phyloP scores from a whole-genome alignment of 768 basidiomycete genomes.

The Boletus vermiculosoides region DNA sequence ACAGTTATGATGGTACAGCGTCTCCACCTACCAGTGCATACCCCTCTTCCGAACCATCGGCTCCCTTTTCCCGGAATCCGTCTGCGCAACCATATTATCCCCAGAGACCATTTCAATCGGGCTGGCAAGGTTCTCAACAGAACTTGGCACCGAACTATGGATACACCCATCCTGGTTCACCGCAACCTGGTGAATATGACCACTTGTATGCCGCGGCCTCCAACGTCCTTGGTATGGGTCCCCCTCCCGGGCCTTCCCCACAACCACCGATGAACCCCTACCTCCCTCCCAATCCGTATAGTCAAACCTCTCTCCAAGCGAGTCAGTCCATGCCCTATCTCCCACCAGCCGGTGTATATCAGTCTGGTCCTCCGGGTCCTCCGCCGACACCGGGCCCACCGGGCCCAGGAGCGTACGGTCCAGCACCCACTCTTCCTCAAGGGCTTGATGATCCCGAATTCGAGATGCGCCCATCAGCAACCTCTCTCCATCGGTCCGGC shows the following conservation, averaged over 20 bases:
- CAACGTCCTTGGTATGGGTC: slow-evolving; percentile 75
- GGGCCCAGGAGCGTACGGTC: slow-evolving; percentile 16
- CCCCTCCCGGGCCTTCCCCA: slow-evolving; percentile 46
- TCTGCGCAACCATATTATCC: slow-evolving; percentile 20
- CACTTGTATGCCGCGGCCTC: slow-evolving; percentile 74
- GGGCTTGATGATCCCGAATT: slow-evolving; percentile 47
- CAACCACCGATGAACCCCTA: slow-evolving; percentile 21
- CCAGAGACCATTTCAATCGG: slow-evolving; percentile 20
- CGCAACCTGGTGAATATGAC: slow-evolving; percentile 47
- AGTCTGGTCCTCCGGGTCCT: slow-evolving; percentile 19
- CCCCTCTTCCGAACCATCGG: slow-evolving; percentile 24
- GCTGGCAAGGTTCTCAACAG: slow-evolving; percentile 33
- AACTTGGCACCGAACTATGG: slow-evolving; percentile 20
- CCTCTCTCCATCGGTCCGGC: slow-evolving; percentile 51
- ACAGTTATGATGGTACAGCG: slow-evolving; percentile 39
- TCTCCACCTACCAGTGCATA: slow-evolving; percentile 33
- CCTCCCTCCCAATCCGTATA: slow-evolving; percentile 23
- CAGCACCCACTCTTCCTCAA: slow-evolving; percentile 29
- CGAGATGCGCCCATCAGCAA: slow-evolving; percentile 47
- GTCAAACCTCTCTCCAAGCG: slow-evolving; percentile 24
- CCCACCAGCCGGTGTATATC: slow-evolving; percentile 29
- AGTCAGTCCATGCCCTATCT: slow-evolving; percentile 35
- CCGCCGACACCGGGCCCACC: slow-evolving; percentile 19
- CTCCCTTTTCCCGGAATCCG: slow-evolving; percentile 20
- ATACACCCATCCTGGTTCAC: slow-evolving; percentile 17